These are phyloP conservation scores for Trametes gibbosa DNA, from an alignment of 768 basidiomycete species.

Conservation along the genomic window DNA sequence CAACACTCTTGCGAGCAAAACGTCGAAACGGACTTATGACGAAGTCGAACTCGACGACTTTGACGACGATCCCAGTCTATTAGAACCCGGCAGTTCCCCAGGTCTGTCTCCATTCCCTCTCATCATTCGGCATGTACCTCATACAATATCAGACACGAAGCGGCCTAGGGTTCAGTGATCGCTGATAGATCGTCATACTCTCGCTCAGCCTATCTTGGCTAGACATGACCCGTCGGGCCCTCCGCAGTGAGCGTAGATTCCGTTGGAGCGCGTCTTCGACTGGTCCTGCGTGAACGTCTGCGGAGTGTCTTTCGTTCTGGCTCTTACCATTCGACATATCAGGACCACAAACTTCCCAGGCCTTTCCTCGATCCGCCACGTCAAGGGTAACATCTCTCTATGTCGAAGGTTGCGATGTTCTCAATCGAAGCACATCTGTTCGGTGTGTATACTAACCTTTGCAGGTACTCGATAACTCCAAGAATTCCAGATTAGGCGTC, in stretches of 20 bases:
- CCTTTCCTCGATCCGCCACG: background rate
- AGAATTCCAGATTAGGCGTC: background rate
- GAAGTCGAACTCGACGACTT: constrained; percentile 19
- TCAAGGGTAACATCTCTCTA: constrained; percentile 1
- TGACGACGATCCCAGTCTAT: constrained; percentile 7
- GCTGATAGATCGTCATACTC: background rate
- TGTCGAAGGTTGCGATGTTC: background rate
- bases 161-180: constrained; percentile 13
- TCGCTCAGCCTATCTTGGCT: background rate
- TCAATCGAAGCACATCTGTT: background rate
- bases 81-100: constrained; percentile 5
- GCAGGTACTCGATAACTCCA: background rate
- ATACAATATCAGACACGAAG: constrained; percentile 4
- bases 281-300: background rate
- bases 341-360: background rate
- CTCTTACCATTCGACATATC: background rate
- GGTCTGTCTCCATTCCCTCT: constrained; percentile 1
- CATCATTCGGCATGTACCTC: no score
- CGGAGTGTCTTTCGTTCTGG: background rate
- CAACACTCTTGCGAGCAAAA: constrained; percentile 12
- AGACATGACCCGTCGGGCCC: constrained; percentile 7
- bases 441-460: constrained; percentile 5
- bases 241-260: constrained; percentile 1
- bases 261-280: background rate
- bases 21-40: constrained; percentile 20